These are phyloP conservation scores for Pythium guiyangense DNA, from an alignment of 352 stramenopile genomes.

Conservation along the genomic window DNA sequence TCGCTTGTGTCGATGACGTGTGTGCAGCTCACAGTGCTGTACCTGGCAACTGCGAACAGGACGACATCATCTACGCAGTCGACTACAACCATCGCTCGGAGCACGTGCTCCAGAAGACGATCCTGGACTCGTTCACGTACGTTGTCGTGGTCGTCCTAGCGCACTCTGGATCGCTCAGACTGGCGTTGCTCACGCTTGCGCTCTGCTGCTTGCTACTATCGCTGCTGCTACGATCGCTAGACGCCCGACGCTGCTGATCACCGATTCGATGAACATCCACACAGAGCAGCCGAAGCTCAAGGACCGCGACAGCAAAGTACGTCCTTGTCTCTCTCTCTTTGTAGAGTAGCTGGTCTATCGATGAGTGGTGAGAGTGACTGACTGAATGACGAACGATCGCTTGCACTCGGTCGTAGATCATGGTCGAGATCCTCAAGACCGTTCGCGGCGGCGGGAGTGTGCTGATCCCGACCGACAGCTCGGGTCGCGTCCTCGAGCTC, in stretches of 20 bases:
- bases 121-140: slow-evolving; percentile 91
- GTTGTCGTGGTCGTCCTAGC: not conserved
- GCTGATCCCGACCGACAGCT: slow-evolving; percentile 93
- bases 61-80: slow-evolving; percentile 91
- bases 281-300: slow-evolving; percentile 85
- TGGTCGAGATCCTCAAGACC: slow-evolving; percentile 91
- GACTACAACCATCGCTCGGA: slow-evolving; percentile 95
- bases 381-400: slow-evolving; percentile 2
- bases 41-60: slow-evolving; percentile 38
- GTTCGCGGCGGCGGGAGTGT: slow-evolving; percentile 93
- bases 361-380: not conserved
- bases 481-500: slow-evolving; percentile 93
- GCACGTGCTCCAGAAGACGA: slow-evolving; percentile 92
- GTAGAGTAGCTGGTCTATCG: not conserved
- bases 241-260: slow-evolving; percentile 83
- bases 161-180: too few species aligned
- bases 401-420: slow-evolving; percentile 58
- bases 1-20: not conserved
- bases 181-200: not conserved
- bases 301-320: slow-evolving; percentile 82
- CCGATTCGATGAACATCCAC: slow-evolving; percentile 86
- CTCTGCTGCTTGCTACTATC: not conserved
- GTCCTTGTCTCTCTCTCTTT: not conserved
- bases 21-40: not conserved
- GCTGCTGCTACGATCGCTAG: slow-evolving; percentile 18